Base-by-base conservation (phyloP, 129 eudicot genomes). In the Rutidosis leptorrhynchoides region DNA sequence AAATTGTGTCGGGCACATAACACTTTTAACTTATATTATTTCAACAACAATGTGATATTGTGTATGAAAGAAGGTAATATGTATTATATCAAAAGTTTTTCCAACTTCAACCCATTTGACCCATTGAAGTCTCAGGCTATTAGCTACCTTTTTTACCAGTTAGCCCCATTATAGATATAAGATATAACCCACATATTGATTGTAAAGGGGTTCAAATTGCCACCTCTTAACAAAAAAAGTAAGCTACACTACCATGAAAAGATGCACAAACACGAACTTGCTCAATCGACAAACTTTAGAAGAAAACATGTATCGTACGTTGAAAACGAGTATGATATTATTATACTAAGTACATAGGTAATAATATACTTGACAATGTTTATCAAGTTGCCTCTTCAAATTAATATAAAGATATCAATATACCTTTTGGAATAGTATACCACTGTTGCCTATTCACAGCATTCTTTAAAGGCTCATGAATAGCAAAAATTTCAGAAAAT, bases 401-500 rank as follows among this genome's bases (percentile, higher is more conserved):
- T 40, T 40, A 23, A 59, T 9, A 23, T 67, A 14, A 19, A 3
- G 63, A 64, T 20, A 65, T 53, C 29, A 12, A 72, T 70, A n/a
- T n/a, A 90, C 98, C 98, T 92, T 77, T 88, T 71, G 87, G 77
- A 65, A 86, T 74, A 67, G 82, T 67, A 65, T 82, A 86, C 78
- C 80, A 68, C 42, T 55, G 85, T 15, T 83, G 95, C 75, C 87
- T 83, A 72, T 86, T 88, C 62, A 72, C 80, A 19, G 83, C 82
- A 72, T 82, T 87, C 77, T 80, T 88, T 54, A 80, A 29, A 56
- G 98, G 87, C 77, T 83, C 83, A 19, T 86, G 83, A 69, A 88
- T 80, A 27, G 92, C 98, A 65, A 93, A 93, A 61, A 93, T 93
- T 83, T 93, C 98, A 58, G 98, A 93, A 70, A 93, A 88, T 3